Percentiles rank a stretch among this genome's conserved stretches.
Evolutionary conservation across 495 filamentous ascomycete genomes (phyloP).

Genomic region (Trichoderma gamsii): DNA sequence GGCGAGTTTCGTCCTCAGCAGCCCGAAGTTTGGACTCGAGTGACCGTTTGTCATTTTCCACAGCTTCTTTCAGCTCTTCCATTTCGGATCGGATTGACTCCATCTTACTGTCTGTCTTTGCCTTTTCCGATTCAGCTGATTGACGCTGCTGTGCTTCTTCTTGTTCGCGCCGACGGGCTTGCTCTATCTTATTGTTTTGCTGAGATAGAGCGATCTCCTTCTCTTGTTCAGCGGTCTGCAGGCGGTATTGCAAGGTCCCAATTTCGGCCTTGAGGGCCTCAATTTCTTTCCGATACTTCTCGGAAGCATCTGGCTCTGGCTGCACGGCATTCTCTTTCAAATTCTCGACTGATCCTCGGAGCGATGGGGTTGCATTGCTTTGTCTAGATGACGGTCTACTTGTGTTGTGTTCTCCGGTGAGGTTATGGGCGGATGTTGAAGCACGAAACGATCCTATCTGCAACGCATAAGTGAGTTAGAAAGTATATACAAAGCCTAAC

Average conservation of each 20-base stretch:
- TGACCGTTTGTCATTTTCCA: constrained; percentile 57
- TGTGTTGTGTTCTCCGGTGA: constrained; percentile 45
- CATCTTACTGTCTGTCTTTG: constrained; percentile 61
- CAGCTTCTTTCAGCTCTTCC: constrained; percentile 36
- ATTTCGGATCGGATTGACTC: constrained; percentile 66
- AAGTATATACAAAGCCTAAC: not conserved
- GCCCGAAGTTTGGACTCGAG: constrained; percentile 67
- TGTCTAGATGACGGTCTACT: constrained; percentile 32
- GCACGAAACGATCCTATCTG: constrained; percentile 34
- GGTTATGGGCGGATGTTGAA: constrained; percentile 55
- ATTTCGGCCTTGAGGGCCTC: constrained; percentile 52
- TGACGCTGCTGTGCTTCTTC: constrained; percentile 80
- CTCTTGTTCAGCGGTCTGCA: constrained; percentile 73
- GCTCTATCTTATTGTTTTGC: constrained; percentile 76
- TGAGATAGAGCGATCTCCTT: constrained; percentile 68
- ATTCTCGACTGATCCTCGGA: constrained; percentile 34
- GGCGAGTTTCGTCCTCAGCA: constrained; percentile 64
- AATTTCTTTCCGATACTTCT: constrained; percentile 41
- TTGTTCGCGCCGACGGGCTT: constrained; percentile 66
- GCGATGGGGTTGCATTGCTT: constrained; percentile 19
- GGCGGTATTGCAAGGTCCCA: constrained; percentile 47
- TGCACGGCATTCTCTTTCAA: constrained; percentile 45
- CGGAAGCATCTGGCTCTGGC: constrained; percentile 44
- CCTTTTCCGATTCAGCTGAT: constrained; percentile 61
- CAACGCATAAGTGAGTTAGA: constrained; percentile 8